Evolutionary conservation across 2,329 filamentous ascomycete species (phyloP).

Genomic region (Ophiostoma himal-ulmi): DNA sequence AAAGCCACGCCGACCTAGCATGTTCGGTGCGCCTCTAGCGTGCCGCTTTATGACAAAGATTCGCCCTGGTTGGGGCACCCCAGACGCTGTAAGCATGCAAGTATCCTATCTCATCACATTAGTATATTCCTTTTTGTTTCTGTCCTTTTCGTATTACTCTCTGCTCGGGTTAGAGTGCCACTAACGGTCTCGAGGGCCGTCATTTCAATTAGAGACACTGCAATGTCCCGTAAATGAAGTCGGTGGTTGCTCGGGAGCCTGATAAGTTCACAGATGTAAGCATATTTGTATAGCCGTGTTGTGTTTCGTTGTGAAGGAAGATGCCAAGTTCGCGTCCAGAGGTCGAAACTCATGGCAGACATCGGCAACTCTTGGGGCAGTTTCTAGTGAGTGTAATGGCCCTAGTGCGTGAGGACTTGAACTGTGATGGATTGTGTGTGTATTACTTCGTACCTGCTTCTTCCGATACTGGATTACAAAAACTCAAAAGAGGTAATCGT

Average conservation of each 20-base stretch:
- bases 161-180: not conserved
- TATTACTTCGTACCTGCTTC: too few species aligned
- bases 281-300: not conserved
- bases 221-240: not conserved
- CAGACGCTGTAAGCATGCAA: too few species aligned
- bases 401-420: too few species aligned
- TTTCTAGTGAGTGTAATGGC: not conserved
- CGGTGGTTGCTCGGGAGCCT: not conserved
- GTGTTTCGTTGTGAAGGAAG: not conserved
- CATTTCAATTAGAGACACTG: conserved; percentile 4
- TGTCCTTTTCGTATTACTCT: not conserved
- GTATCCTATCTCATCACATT: too few species aligned
- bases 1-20: conserved; percentile 8
- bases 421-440: too few species aligned
- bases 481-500: not conserved
- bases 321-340: not conserved
- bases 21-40: not conserved
- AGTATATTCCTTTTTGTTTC: not conserved
- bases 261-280: not conserved
- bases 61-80: not conserved
- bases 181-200: not conserved
- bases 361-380: not conserved
- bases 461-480: too few species aligned
- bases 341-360: not conserved
- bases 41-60: not conserved